Base-by-base conservation (phyloP, 2,329 filamentous ascomycete genomes). In the Pyrenophora seminiperda region DNA sequence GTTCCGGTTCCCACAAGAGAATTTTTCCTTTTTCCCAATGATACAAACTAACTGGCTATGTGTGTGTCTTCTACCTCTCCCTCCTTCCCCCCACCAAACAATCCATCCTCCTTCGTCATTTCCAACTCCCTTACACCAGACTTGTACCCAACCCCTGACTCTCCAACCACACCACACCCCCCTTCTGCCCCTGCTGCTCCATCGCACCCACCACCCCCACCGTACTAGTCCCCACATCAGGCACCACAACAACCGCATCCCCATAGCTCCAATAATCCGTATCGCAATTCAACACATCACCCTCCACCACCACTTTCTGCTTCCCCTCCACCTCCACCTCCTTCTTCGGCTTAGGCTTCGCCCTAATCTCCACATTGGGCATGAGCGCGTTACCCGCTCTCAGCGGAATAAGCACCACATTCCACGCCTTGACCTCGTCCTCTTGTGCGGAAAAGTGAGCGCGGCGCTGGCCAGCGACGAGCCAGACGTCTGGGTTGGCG, bases 401-500 rank as follows among this genome's bases (percentile, higher is more conserved):
- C 37, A 96, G 80, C 0, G 94, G 91, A 10, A 97, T 84, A 7
- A 97, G 77, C 44, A 95, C 78, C 6, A 97, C 74, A 0, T 85
- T 82, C 56, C 96, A 85, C 4, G 71, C 74, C 19, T 63, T 69
- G 3, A 66, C 65, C 49, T 83, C 77, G 36, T 75, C 76, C 56
- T 83, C 73, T 4, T 45, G 57, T 3, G 73, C 84, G 5, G 81
- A 81, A 64, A 96, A 95, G 65, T 90, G 89, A 0, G 88, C 89
- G 57, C 90, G 88, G 40, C 89, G 82, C 34, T 88, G 84, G 0
- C 92, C 93, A 17, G 91, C 92, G 3, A 97, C 77, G 1, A 97
- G 82, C 93, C 93, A 97, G 0, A 83, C 81, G 31, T 93, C 91
- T 2, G 82, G 76, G 13, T 86, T 83, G 1, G 87, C 87, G 11